phyloP scores from a whole-genome alignment of 2,329 filamentous ascomycete species.

The Proliferodiscus dingleyae region DNA sequence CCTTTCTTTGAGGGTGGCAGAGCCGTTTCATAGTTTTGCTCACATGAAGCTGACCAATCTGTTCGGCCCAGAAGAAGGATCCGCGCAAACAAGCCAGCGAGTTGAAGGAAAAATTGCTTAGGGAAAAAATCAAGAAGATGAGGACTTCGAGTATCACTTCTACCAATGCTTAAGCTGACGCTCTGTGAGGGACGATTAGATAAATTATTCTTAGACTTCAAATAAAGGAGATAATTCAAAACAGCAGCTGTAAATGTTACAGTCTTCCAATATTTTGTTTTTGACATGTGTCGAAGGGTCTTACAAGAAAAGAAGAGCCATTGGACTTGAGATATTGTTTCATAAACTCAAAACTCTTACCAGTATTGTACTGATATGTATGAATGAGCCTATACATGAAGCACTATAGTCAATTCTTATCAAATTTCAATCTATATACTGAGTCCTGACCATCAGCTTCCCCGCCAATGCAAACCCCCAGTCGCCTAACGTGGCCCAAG shows the following conservation, averaged over 20 bases:
- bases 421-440: too few relatives aligned
- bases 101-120: slow-evolving; percentile 46
- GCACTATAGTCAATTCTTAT: too few relatives aligned
- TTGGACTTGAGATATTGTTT: too few relatives aligned
- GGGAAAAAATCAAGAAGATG: slow-evolving; percentile 52
- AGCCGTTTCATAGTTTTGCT: slow-evolving; percentile 7
- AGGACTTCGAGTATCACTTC: slow-evolving; percentile 42
- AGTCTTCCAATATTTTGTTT: too few relatives aligned
- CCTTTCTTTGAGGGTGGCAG: slow-evolving; percentile 16
- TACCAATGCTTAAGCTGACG: slow-evolving; percentile 44
- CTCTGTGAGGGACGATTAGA: slow-evolving; percentile 32
- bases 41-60: slow-evolving; percentile 33
- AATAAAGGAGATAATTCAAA: not conserved
- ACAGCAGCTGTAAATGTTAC: too few relatives aligned
- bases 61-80: slow-evolving; percentile 33
- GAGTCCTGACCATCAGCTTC: too few relatives aligned
- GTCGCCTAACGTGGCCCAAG: not conserved
- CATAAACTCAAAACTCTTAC: too few relatives aligned
- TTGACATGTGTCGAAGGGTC: too few relatives aligned
- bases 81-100: slow-evolving; percentile 41
- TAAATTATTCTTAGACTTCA: not conserved
- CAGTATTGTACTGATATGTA: too few relatives aligned
- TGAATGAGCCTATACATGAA: too few relatives aligned
- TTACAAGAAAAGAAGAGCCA: too few relatives aligned
- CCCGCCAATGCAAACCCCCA: not conserved